Base-by-base conservation (phyloP, 2,329 filamentous ascomycete genomes). In the Diatrype stigma region DNA sequence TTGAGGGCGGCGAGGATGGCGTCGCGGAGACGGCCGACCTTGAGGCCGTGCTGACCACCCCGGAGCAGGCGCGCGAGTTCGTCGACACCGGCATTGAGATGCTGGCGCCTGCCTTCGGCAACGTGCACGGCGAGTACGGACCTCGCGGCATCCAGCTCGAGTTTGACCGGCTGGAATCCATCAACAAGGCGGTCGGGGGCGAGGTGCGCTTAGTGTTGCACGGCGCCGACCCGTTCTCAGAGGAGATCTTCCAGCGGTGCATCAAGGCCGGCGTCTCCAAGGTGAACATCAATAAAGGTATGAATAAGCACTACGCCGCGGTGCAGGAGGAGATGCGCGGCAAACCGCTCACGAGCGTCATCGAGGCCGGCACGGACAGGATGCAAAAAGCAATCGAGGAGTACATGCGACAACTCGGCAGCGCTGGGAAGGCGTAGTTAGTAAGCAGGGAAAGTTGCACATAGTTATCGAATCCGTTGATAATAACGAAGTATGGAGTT, bases 41-140 rank as follows among this genome's bases (percentile, higher is more conserved):
- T 58, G 49, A 67, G 73, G 52, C 75, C 66, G 37, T 63, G 72
- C 50, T 86, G 58, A 87, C 84, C 1, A 86, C 82, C 0, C 77
- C 81, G 0, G 82, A 85, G 56, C 81, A 87, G 65, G 82, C 81
- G 19, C 71, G 78, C 53, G 80, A 85, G 56, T 87, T 87, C 59
- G 78, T 85, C 6, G 78, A 73, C 5, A 85, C 83, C 7, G 84
- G 85, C 2, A 85, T 87, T 60, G 81, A 87, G 63, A 85, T 82
- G 74, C 68, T 87, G 8, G 85, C 84, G 3, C 85, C 85, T 2
- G 83, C 83, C 1, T 86, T 87, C 66, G 84, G 84, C 1, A 87
- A 87, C 61, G 82, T 87, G 37, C 85, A 88, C 68, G 84, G 84
- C 2, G 79, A 82, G 56, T 87, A 87, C 67, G 84, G 84, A 0